Percentiles rank a stretch among this genome's conserved stretches.
These are phyloP conservation scores for Trichoderma sp. DNA, from an alignment of 2,329 filamentous ascomycete species.

Conservation along the genomic window DNA sequence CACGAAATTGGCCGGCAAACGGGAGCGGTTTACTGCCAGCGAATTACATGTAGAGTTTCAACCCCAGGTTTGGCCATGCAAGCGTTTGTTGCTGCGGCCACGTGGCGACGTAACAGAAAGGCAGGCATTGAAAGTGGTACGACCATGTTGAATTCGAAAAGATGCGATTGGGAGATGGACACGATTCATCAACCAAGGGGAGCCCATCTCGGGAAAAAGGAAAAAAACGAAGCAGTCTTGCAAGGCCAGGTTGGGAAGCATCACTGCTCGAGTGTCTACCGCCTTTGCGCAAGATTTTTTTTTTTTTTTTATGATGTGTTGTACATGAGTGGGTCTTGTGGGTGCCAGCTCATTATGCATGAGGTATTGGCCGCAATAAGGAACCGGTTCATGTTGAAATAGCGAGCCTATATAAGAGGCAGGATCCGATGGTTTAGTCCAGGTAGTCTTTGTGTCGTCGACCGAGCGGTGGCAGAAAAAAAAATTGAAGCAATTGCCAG, in stretches of 20 bases:
- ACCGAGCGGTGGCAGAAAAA: background rate
- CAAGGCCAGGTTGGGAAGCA: constrained; percentile 8
- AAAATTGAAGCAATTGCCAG: background rate
- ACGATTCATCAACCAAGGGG: background rate
- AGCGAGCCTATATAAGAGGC: constrained; percentile 24
- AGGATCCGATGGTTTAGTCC: constrained; percentile 9
- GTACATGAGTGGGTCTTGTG: constrained; percentile 25
- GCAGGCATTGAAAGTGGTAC: constrained; percentile 12
- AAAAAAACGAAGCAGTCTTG: constrained; percentile 10
- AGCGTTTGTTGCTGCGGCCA: constrained; percentile 19
- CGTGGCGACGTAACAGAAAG: constrained; percentile 25
- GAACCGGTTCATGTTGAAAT: constrained; percentile 17
- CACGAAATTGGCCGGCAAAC: background rate
- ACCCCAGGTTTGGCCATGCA: constrained; percentile 23
- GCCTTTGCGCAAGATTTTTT: constrained; percentile 15
- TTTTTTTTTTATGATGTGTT: constrained; percentile 25
- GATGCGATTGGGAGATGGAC: constrained; percentile 17
- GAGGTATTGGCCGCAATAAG: constrained; percentile 22
- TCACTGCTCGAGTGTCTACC: background rate
- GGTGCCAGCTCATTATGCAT: constrained; percentile 27
- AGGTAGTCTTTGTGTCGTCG: constrained; percentile 6
- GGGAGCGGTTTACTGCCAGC: background rate
- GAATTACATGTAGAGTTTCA: constrained; percentile 16
- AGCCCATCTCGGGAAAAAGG: constrained; percentile 13
- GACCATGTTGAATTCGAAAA: constrained; percentile 17